phyloP scores from a whole-genome alignment of 495 filamentous ascomycete genomes.

The Trichocladium antarcticum region DNA sequence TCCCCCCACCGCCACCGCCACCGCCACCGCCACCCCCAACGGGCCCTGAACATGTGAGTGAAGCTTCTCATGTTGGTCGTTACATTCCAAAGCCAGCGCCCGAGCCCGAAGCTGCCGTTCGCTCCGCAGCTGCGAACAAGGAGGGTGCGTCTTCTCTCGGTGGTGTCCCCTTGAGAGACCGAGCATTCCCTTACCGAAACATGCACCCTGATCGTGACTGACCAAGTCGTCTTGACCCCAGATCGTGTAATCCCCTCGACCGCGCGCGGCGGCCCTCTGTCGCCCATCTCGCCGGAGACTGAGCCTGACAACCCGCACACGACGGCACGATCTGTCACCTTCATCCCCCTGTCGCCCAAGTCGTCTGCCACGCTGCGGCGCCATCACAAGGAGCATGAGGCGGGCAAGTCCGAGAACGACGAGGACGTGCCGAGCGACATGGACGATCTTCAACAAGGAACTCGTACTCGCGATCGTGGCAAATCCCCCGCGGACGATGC shows the following conservation, averaged over 20 bases:
- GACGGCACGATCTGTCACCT: conserved; percentile 30
- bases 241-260: conserved; percentile 30
- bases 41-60: conserved; percentile 32
- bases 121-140: conserved; percentile 11
- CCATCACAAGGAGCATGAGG: conserved; percentile 23
- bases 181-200: neutral
- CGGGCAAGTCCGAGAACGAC: conserved; percentile 10
- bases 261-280: neutral
- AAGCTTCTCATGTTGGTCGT: conserved; percentile 25
- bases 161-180: conserved; percentile 2
- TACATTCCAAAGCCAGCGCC: conserved; percentile 18
- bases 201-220: neutral
- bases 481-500: too few relatives aligned
- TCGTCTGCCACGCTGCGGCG: conserved; percentile 31
- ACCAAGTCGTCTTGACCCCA: conserved; percentile 12
- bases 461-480: conserved; percentile 3
- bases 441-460: conserved; percentile 5
- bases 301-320: conserved; percentile 1
- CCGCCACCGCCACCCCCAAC: conserved; percentile 16
- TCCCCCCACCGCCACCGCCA: conserved; percentile 13
- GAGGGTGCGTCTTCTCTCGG: conserved; percentile 25
- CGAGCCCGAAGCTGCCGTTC: conserved; percentile 15
- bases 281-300: neutral
- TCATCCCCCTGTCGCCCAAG: conserved; percentile 35
- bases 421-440: conserved; percentile 4